These are phyloP conservation scores for Alternaria alternata DNA, from an alignment of 2,329 filamentous ascomycete genomes.

Conservation along the genomic window DNA sequence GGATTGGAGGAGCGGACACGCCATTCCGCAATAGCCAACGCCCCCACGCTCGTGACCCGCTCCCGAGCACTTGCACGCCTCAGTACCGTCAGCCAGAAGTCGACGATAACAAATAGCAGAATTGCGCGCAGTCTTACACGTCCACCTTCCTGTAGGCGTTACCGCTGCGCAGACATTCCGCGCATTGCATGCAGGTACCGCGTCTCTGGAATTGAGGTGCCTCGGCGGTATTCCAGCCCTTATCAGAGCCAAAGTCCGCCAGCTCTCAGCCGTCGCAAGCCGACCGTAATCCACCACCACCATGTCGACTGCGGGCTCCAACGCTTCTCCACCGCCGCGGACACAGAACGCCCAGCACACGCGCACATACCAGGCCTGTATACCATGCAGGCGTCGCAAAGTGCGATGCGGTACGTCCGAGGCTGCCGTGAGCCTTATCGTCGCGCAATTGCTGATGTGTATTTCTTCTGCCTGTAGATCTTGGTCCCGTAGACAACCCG, in stretches of 20 bases:
- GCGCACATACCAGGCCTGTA: constrained; percentile 57
- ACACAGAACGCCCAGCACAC: constrained; percentile 40
- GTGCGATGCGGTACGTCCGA: constrained; percentile 61
- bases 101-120: constrained; percentile 8
- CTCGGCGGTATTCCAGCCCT: constrained; percentile 9
- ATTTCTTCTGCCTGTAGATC: constrained; percentile 35
- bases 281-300: constrained; percentile 17
- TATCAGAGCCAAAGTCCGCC: constrained; percentile 16
- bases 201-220: constrained; percentile 1
- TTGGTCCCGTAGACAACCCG: constrained; percentile 79
- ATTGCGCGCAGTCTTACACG: constrained; percentile 8
- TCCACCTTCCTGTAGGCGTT: constrained; percentile 24
- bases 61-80: constrained; percentile 1
- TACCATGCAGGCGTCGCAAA: constrained; percentile 65
- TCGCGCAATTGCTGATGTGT: constrained; percentile 28
- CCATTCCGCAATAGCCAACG: constrained; percentile 5
- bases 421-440: constrained; percentile 8
- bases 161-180: constrained; percentile 13
- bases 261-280: constrained; percentile 28
- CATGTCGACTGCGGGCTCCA: constrained; percentile 34
- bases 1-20: constrained; percentile 7
- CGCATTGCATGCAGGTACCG: constrained; percentile 24
- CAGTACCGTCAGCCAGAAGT: constrained; percentile 1
- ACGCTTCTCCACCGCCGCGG: constrained; percentile 34
- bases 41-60: constrained; percentile 20